These are phyloP conservation scores for Amaranthus hypochondriacus DNA, from an alignment of 148 eudicot genomes.

Conservation along the genomic window DNA sequence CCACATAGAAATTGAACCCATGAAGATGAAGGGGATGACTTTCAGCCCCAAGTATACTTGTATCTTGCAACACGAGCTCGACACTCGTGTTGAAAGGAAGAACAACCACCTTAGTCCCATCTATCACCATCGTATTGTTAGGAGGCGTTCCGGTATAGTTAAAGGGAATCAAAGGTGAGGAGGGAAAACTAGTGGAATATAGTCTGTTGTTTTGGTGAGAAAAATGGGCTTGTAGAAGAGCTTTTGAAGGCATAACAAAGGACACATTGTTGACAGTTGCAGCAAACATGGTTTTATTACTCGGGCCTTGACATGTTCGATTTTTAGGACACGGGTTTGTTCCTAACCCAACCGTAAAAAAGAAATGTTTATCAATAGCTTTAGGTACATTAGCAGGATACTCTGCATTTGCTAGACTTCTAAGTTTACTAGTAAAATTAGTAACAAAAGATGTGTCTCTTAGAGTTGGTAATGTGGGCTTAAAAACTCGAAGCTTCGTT, in stretches of 20 bases:
- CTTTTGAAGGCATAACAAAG: neutral
- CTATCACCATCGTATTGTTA: slow-evolving; percentile 3
- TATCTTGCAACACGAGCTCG: slow-evolving; percentile 16
- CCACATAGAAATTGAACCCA: slow-evolving; percentile 17
- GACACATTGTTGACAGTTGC: slow-evolving; percentile 14
- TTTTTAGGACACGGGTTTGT: neutral
- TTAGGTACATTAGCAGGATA: slow-evolving; percentile 14
- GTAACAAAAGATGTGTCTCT: slow-evolving; percentile 8
- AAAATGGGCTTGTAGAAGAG: slow-evolving; percentile 12
- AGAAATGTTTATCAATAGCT: neutral
- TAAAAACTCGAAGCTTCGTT: slow-evolving; percentile 1
- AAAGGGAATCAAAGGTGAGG: neutral
- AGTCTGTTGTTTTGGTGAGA: neutral
- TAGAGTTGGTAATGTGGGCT: slow-evolving; percentile 4
- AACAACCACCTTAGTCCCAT: slow-evolving; percentile 1
- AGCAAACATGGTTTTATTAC: neutral
- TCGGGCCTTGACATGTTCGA: slow-evolving; percentile 7
- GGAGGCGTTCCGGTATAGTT: slow-evolving; percentile 15
- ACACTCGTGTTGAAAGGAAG: neutral
- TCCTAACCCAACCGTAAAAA: slow-evolving; percentile 14
- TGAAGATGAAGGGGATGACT: neutral
- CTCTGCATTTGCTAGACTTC: slow-evolving; percentile 8
- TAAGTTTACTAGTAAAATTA: slow-evolving; percentile 2
- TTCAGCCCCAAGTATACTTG: slow-evolving; percentile 10
- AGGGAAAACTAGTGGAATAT: neutral